A percentile compares a stretch with the other conserved stretches of the same genome.
These are phyloP conservation scores for Thraustochytrium striatum DNA, from an alignment of 352 stramenopile species.

Conservation along the genomic window DNA sequence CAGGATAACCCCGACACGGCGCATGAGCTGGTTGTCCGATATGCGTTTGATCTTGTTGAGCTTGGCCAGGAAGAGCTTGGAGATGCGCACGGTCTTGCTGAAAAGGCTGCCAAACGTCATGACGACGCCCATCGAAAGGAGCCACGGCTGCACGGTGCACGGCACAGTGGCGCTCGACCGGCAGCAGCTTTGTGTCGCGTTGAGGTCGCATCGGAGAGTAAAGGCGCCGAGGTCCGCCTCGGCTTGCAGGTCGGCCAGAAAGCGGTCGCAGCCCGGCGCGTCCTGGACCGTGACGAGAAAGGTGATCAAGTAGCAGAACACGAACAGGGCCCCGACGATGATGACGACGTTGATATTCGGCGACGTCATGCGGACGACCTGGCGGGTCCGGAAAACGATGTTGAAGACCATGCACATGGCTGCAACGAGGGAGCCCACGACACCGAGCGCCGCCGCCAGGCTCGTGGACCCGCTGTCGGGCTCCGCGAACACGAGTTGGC, in stretches of 20 bases:
- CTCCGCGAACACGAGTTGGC: neutral
- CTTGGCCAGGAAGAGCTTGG: neutral
- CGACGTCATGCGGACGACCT: neutral
- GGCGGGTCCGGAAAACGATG: neutral
- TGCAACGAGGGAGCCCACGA: neutral
- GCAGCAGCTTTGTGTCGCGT: neutral
- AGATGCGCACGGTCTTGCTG: neutral
- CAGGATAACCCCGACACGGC: too few relatives aligned
- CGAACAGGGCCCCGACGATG: neutral
- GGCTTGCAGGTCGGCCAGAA: neutral
- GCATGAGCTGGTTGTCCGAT: too few relatives aligned
- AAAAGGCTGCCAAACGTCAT: neutral
- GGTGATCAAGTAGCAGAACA: neutral
- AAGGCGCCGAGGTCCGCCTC: neutral
- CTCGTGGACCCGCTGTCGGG: neutral
- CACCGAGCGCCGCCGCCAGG: neutral
- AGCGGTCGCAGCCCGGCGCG: neutral
- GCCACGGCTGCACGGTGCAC: neutral
- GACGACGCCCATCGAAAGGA: neutral
- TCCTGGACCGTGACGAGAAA: neutral
- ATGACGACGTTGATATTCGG: neutral
- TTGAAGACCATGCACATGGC: neutral
- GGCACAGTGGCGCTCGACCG: neutral
- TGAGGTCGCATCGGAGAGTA: neutral
- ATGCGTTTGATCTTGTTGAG: too few relatives aligned